Base-by-base conservation (phyloP, 352 stramenopile genomes). In the Globisporangium okanoganense region DNA sequence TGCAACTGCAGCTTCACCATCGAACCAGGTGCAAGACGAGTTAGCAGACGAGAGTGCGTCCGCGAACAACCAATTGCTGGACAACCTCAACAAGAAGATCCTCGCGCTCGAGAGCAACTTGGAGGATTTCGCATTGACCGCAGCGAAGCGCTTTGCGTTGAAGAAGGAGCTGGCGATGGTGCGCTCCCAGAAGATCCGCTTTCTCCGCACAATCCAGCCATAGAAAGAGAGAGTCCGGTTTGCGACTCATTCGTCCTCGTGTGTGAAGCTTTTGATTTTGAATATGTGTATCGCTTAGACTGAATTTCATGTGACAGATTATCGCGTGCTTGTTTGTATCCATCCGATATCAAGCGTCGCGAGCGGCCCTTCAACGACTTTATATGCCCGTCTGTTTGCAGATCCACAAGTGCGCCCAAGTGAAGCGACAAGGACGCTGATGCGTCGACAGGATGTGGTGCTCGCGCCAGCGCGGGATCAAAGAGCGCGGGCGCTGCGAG, bases 151-250 rank as follows among this genome's bases (percentile, higher is more conserved):
- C 8, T 89, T 82, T 71, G 79, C 80, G 1, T 25, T 94, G 24
- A 94, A 94, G 70, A 94, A 94, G 43, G 80, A 94, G 18, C 64
- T 94, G 44, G 82, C 82, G 20, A 90, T 87, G 75, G 76, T 82
- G 35, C 81, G 81, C 16, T 90, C 81, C 16, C 66, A 77, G 14
- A 79, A 78, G 50, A 89, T 89, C 62, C 81, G 81, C 29, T 74
- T 88, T 41, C 57, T 90, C 41, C 81, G 81, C 20, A 61, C 69
- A 20, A 57, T 71, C 33, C 52, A 67, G 56, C 71, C 54, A 35
- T 58, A 67, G 36, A 31, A n/a, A n/a, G n/a, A n/a, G n/a, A n/a
- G n/a, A n/a, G n/a, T n/a, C n/a, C n/a, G n/a, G n/a, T n/a, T n/a
- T n/a, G n/a, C n/a, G n/a, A n/a, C n/a, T n/a, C n/a, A n/a, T n/a